Evolutionary conservation across 768 basidiomycete genomes (phyloP).

Genomic region (Pisolithus orientalis): DNA sequence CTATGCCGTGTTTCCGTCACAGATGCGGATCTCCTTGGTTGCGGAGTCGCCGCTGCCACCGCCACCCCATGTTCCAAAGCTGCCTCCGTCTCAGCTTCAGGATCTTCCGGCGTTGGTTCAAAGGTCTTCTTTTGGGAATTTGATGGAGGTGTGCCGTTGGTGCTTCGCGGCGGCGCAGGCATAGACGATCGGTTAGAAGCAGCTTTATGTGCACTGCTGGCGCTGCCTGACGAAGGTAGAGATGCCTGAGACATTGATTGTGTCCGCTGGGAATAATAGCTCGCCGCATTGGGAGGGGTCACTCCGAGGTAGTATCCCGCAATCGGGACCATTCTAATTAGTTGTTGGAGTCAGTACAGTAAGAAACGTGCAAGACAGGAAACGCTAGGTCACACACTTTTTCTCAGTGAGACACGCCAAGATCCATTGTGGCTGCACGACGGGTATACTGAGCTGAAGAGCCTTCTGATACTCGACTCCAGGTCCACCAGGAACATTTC

Average conservation of each 20-base stretch:
- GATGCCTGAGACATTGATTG: constrained; percentile 75
- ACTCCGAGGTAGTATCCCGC: constrained; percentile 76
- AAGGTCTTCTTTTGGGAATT: constrained; percentile 29
- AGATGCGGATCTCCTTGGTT: constrained; percentile 12
- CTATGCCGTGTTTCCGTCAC: constrained; percentile 28
- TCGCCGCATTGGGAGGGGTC: constrained; percentile 43
- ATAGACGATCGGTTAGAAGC: constrained; percentile 59
- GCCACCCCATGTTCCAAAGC: constrained; percentile 10
- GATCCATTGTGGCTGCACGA: constrained; percentile 94
- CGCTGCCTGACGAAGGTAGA: constrained; percentile 37
- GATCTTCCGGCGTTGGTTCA: constrained; percentile 48
- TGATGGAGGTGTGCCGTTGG: constrained; percentile 37
- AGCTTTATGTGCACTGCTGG: constrained; percentile 25
- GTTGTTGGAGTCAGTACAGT: neutral
- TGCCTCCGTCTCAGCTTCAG: constrained; percentile 28
- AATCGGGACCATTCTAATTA: constrained; percentile 77
- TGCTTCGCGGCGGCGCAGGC: constrained; percentile 47
- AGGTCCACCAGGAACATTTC: constrained; percentile 48
- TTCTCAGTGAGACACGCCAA: constrained; percentile 82
- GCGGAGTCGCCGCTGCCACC: constrained; percentile 7
- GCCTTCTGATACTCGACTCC: constrained; percentile 94
- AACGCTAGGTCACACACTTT: constrained; percentile 45
- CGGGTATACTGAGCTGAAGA: constrained; percentile 85
- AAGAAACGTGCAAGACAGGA: neutral
- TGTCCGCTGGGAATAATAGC: constrained; percentile 39